Evolutionary conservation across 352 stramenopile genomes (phyloP).

Genomic region (Globisporangium nodosum): DNA sequence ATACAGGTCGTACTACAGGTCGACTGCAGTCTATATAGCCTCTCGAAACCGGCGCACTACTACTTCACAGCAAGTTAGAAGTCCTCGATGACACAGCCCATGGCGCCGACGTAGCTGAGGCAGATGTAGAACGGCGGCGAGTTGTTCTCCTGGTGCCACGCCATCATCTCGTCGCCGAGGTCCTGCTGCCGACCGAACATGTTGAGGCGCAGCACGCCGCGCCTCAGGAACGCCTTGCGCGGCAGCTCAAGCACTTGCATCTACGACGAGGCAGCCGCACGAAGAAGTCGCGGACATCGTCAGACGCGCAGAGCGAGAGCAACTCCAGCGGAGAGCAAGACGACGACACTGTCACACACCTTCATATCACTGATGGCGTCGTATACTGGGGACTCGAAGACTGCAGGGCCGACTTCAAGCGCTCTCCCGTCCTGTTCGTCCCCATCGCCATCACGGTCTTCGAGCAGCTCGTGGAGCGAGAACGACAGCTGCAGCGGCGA

Average conservation of each 20-base stretch:
- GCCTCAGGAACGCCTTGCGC: constrained; percentile 29
- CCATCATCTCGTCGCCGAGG: constrained; percentile 33
- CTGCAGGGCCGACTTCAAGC: constrained; percentile 8
- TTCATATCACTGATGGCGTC: constrained; percentile 49
- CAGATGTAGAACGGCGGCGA: constrained; percentile 64
- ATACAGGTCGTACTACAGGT: no score
- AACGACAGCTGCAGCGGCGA: constrained; percentile 49
- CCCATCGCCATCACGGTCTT: background rate
- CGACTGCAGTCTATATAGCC: background rate
- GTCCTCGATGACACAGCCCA: background rate
- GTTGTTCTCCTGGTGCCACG: constrained; percentile 38
- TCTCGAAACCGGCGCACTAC: background rate
- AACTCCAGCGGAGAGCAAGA: no score
- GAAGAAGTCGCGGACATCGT: background rate
- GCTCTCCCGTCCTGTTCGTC: constrained; percentile 1
- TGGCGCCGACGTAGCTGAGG: constrained; percentile 60
- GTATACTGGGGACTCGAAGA: constrained; percentile 55
- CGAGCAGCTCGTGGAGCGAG: constrained; percentile 40
- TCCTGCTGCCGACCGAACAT: constrained; percentile 51
- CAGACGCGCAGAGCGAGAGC: background rate
- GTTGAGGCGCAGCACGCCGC: constrained; percentile 50
- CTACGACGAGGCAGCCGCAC: constrained; percentile 12
- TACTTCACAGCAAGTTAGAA: background rate
- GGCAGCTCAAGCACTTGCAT: constrained; percentile 49
- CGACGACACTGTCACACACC: background rate